phyloP scores from a whole-genome alignment of 2,329 filamentous ascomycete genomes.

The Epichloe gansuensis region DNA sequence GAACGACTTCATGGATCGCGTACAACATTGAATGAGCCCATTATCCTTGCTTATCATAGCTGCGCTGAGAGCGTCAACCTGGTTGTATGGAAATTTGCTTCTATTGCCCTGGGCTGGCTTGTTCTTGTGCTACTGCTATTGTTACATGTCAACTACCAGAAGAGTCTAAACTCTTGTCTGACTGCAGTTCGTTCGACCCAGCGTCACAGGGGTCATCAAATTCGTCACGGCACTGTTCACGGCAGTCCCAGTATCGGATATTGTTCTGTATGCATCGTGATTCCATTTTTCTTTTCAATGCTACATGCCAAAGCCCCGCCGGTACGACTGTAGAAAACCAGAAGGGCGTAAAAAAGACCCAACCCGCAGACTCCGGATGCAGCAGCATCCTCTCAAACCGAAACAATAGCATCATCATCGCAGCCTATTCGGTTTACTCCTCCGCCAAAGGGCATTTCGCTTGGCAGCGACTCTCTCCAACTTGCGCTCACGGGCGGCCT shows the following conservation, averaged over 20 bases:
- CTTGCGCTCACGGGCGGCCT: slow-evolving; percentile 98
- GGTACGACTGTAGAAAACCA: slow-evolving; percentile 35
- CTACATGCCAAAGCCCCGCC: slow-evolving; percentile 44
- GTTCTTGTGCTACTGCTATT: too few species aligned
- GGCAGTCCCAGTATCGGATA: background rate
- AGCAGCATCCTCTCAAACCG: slow-evolving; percentile 43
- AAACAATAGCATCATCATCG: slow-evolving; percentile 22
- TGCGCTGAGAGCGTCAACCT: too few species aligned
- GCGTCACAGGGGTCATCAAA: background rate
- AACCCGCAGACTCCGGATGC: slow-evolving; percentile 50
- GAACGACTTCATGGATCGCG: too few species aligned
- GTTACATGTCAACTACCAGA: too few species aligned
- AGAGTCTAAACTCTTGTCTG: too few species aligned
- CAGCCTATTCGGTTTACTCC: slow-evolving; percentile 36
- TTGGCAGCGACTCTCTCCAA: slow-evolving; percentile 83
- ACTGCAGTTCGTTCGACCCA: too few species aligned
- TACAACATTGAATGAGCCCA: too few species aligned
- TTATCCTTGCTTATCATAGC: too few species aligned
- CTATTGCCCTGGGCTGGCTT: too few species aligned
- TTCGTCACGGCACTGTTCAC: background rate
- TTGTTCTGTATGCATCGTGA: slow-evolving; percentile 28
- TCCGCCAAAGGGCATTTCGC: slow-evolving; percentile 77
- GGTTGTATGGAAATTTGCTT: too few species aligned
- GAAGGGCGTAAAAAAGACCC: slow-evolving; percentile 37
- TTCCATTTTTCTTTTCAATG: slow-evolving; percentile 39